These are phyloP conservation scores for Casuarina equisetifolia DNA, from an alignment of 306 rosid genomes.

Conservation along the genomic window DNA sequence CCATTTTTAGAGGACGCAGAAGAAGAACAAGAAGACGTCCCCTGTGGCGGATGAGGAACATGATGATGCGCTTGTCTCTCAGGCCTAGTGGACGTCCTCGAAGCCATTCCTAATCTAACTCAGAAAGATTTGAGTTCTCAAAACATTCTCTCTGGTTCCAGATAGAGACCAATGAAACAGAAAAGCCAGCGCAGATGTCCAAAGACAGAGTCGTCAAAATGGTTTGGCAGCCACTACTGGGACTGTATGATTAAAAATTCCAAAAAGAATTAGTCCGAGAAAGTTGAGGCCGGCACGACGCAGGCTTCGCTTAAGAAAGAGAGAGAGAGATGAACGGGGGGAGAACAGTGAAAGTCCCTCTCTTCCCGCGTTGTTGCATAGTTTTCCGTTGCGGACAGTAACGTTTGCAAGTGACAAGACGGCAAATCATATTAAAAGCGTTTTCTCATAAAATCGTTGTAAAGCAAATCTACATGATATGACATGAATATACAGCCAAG, in stretches of 20 bases:
- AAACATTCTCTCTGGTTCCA: neutral
- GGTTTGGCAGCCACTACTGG: neutral
- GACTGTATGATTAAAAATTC: neutral
- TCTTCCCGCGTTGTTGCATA: constrained; percentile 45
- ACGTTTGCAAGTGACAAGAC: constrained; percentile 21
- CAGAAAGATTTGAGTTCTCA: neutral
- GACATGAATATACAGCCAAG: neutral
- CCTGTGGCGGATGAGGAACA: constrained; percentile 20
- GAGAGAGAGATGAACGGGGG: neutral
- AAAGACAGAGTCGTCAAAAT: neutral
- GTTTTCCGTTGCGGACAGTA: neutral
- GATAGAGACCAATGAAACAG: neutral
- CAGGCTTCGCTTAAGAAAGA: constrained; percentile 1
- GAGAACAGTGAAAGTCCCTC: constrained; percentile 11
- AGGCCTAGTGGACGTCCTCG: constrained; percentile 22
- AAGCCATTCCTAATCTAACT: constrained; percentile 26
- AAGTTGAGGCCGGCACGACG: constrained; percentile 55
- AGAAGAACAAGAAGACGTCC: constrained; percentile 11
- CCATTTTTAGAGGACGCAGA: constrained; percentile 13
- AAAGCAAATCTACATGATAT: neutral
- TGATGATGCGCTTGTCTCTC: constrained; percentile 26
- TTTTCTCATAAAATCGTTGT: too few species aligned
- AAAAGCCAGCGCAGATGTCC: neutral
- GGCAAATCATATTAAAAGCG: neutral
- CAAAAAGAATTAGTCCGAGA: constrained; percentile 2